Evolutionary conservation across 495 filamentous ascomycete species (phyloP), one percentile per base, ranked within the genome.

Genomic region (Trichoderma orchidacearum): DNA sequence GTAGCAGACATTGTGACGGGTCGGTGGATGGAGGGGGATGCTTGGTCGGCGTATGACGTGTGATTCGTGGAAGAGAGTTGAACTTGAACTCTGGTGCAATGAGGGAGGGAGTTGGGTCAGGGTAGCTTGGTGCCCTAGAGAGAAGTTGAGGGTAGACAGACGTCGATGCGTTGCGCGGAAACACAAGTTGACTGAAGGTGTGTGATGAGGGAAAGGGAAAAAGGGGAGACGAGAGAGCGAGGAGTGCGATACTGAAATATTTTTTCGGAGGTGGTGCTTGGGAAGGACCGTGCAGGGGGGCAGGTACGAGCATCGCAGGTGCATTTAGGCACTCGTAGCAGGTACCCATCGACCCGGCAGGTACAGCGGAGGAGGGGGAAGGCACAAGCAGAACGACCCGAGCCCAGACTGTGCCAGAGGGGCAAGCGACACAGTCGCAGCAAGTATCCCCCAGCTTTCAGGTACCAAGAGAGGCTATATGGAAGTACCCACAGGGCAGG

Each of bases 41-140:
- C 32, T 55, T 27, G 28, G 32, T 55, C 23, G 32, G 30, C 23
- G 23, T 55, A 31, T 31, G 32, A 55, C 53, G 30, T 34, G 53
- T 36, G 28, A 28, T 17, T 30, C n/a, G 27, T 31, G 27, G 27
- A 30, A 31, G 18, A 53, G 63, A 68, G 61, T 59, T 15, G 51
- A 25, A 62, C 65, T 73, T 76, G 71, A 73, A 77, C 75, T 79
- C 74, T 79, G 75, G 76, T 71, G 66, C 62, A 74, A 69, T 63
- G 68, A 66, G 73, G 73, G 76, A 77, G 77, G 78, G 75, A 73
- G 72, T 73, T 68, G 29, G 60, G 77, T 78, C 78, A 90, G 87
- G 87, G 87, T 89, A 86, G 87, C 86, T 91, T 78, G 68, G 86
- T 86, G 87, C 87, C 87, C 86, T 89, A 91, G 86, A 87, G 75